Conservation (phyloP, 2,329 filamentous ascomycete species). For the Neurospora crassa region DNA sequence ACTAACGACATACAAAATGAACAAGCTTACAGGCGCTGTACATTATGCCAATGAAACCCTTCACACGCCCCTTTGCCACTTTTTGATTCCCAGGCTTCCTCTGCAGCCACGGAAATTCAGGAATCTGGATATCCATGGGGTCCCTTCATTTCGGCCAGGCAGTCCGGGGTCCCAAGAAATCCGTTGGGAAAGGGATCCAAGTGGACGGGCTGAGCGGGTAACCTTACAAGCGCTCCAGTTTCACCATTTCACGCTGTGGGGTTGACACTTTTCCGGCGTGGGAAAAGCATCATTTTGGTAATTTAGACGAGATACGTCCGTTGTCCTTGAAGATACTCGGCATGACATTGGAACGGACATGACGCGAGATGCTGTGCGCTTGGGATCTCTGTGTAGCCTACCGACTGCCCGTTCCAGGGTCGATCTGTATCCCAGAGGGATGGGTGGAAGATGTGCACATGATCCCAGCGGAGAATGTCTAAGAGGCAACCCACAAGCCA, state of each 20-base stretch:
- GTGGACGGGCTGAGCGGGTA: neutral
- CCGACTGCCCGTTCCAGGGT: neutral
- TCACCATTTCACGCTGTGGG: neutral
- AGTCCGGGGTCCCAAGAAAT: neutral
- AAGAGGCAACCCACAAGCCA: neutral
- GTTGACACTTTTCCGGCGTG: neutral
- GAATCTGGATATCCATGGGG: neutral
- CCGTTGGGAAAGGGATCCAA: neutral
- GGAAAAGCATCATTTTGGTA: neutral
- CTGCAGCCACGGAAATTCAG: neutral
- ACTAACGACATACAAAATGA: neutral
- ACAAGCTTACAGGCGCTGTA: conserved; percentile 1
- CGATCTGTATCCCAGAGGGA: neutral
- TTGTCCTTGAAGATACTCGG: neutral
- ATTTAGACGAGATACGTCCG: neutral
- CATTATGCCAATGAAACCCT: conserved; percentile 5
- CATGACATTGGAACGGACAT: neutral
- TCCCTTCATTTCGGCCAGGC: conserved; percentile 2
- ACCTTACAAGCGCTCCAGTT: neutral
- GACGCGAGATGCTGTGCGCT: neutral
- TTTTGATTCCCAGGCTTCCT: neutral
- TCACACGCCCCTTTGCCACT: neutral
- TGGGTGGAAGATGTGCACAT: neutral
- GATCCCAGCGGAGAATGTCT: neutral
- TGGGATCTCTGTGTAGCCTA: neutral